These are phyloP conservation scores for Fusarium agapanthi DNA, from an alignment of 2,329 filamentous ascomycete species.

Conservation along the genomic window DNA sequence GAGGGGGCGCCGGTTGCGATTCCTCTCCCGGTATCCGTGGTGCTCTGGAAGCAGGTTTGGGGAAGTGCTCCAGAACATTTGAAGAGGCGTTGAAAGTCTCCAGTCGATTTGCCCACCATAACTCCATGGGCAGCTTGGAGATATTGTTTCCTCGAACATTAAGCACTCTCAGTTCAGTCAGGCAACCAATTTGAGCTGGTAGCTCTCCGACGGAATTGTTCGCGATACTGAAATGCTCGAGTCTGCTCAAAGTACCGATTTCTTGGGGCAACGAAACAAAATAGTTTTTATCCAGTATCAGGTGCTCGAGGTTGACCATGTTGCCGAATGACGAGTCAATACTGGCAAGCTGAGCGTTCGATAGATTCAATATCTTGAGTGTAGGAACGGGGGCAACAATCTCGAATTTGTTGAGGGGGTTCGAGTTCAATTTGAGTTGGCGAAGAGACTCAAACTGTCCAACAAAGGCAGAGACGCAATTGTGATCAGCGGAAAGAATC, in stretches of 20 bases:
- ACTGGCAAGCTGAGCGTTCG: slow-evolving; percentile 88
- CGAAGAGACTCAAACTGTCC: slow-evolving; percentile 88
- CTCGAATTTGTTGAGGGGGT: slow-evolving; percentile 93
- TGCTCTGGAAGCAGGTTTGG: slow-evolving; percentile 80
- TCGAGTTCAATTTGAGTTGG: slow-evolving; percentile 89
- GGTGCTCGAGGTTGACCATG: slow-evolving; percentile 84
- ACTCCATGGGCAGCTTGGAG: slow-evolving; percentile 83
- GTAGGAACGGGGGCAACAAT: slow-evolving; percentile 80
- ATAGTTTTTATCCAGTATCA: slow-evolving; percentile 94
- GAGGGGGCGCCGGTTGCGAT: slow-evolving; percentile 45
- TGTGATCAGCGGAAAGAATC: slow-evolving; percentile 89
- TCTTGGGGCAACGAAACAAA: slow-evolving; percentile 89
- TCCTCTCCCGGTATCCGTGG: slow-evolving; percentile 68
- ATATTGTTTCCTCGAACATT: slow-evolving; percentile 96
- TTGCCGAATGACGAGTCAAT: slow-evolving; percentile 90
- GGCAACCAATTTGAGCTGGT: slow-evolving; percentile 86
- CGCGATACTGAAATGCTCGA: slow-evolving; percentile 94
- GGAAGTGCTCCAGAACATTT: slow-evolving; percentile 90
- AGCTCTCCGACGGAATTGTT: slow-evolving; percentile 88
- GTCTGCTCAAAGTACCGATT: slow-evolving; percentile 80
- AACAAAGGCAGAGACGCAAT: slow-evolving; percentile 87
- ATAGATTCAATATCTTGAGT: slow-evolving; percentile 86
- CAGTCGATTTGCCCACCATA: slow-evolving; percentile 94
- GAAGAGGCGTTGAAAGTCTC: slow-evolving; percentile 96
- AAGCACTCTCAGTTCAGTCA: slow-evolving; percentile 83